Evolutionary conservation across 2,329 filamentous ascomycete genomes (phyloP), one percentile per base, ranked within the genome.

Genomic region (Ophioceras dolichostomum): DNA sequence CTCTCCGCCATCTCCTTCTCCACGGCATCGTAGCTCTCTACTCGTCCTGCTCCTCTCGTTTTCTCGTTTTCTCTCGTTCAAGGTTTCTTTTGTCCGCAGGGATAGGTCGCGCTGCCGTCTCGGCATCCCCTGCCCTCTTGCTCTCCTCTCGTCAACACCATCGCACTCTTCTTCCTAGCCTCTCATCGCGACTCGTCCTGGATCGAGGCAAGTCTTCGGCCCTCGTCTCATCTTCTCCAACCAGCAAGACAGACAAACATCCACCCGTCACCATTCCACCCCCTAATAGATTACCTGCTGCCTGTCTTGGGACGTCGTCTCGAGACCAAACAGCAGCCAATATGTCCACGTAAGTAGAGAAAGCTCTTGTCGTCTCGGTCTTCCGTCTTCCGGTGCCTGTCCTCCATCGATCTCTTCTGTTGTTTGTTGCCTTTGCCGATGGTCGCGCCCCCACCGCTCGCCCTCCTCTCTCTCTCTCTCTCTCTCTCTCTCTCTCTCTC

Each of bases 341-440:
- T 45, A 65, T 65, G 62, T 57, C 61, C 59, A 56, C 61, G 62
- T 65, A 50, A 56, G 60, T 60, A 26, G 5, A 3, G n/a, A n/a
- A n/a, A n/a, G n/a, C n/a, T n/a, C n/a, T n/a, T n/a, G n/a, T n/a
- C n/a, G n/a, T n/a, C n/a, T n/a, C n/a, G n/a, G n/a, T n/a, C n/a
- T n/a, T n/a, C n/a, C n/a, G n/a, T n/a, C n/a, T n/a, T n/a, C n/a
- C n/a, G n/a, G n/a, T n/a, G n/a, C n/a, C n/a, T n/a, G n/a, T n/a
- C n/a, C 22, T 12, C 14, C 10, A 10, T 19, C 17, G 8, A 14
- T 17, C 13, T 14, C 33, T 10, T n/a, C n/a, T n/a, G n/a, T n/a
- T n/a, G n/a, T n/a, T n/a, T n/a, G n/a, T n/a, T n/a, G n/a, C n/a
- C n/a, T n/a, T n/a, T n/a, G n/a, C n/a, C n/a, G n/a, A n/a, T n/a